Evolutionary conservation across 768 basidiomycete genomes (phyloP), one percentile per base, ranked within the genome.

Genomic region (Kwoniella mangroviensis): DNA sequence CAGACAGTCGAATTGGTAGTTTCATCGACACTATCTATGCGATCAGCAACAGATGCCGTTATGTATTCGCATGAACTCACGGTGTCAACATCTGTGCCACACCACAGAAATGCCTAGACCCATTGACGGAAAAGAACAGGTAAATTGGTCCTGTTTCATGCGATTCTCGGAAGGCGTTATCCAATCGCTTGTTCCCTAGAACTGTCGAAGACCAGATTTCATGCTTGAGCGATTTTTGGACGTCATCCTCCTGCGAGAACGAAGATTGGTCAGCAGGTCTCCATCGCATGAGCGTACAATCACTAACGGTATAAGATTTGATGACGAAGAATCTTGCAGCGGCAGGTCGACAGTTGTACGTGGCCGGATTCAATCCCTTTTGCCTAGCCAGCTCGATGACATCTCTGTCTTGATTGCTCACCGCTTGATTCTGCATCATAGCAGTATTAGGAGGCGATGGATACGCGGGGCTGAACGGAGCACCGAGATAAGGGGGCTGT

Each of bases 141-240:
- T 98, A 99, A 73, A 98, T 96, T 0, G 97, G 95, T 0, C 94
- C 94, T 45, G 93, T 87, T 34, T 92, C 91, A 11, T 88, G 89
- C n/a, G 89, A 92, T 82, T 98, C 97, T 80, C 93, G 92, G 87
- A 97, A 98, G 0, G 96, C 97, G 81, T 93, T 93, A 82, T 99
- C 96, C 17, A 99, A 89, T 43, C 97, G 87, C 85, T 98, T 97
- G 81, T 99, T 99, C 2, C 97, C 97, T 1, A 94, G 92, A 80
- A 94, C 93, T 0, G 95, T 97, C 10, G 94, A 96, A 70, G 93
- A 93, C 95, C 95, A 97, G 59, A 98, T 97, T 83, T 96, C 94
- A 75, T 96, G 95, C 79, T 96, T 96, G 77, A 97, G 87, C 17
- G 93, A 95, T 83, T 99, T 99, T 85, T 98, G 96, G 0, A 99